Evolutionary conservation across 2,329 filamentous ascomycete genomes (phyloP).

Genomic region (Mycosphaerella arachidis): DNA sequence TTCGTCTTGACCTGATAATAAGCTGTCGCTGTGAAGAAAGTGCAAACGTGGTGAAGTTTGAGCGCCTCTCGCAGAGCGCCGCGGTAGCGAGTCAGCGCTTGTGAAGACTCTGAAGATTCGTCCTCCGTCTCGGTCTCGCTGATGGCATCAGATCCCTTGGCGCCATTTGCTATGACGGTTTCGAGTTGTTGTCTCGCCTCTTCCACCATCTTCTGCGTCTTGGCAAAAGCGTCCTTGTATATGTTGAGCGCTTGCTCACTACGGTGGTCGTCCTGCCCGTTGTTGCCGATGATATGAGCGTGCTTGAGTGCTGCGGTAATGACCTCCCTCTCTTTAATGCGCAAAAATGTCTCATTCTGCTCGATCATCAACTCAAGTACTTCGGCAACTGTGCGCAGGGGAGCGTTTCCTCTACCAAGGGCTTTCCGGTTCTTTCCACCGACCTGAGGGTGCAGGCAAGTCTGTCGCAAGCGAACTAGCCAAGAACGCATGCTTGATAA

Average conservation of each 20-base stretch:
- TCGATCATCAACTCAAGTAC: conserved; percentile 91
- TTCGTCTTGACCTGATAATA: conserved; percentile 79
- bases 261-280: conserved; percentile 48
- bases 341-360: conserved; percentile 65
- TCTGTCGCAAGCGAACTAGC: conserved; percentile 73
- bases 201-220: conserved; percentile 49
- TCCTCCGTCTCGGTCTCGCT: conserved; percentile 34
- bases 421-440: conserved; percentile 62
- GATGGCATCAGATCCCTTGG: conserved; percentile 5
- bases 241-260: conserved; percentile 64
- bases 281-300: conserved; percentile 77
- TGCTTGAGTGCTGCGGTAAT: conserved; percentile 62
- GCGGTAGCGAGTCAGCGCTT: conserved; percentile 37
- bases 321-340: conserved; percentile 64
- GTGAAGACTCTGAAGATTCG: conserved; percentile 22
- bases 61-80: conserved; percentile 67
- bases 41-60: conserved; percentile 74
- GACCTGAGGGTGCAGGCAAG: conserved; percentile 80
- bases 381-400: conserved; percentile 76
- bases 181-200: conserved; percentile 62
- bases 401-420: conserved; percentile 56
- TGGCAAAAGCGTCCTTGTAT: conserved; percentile 54
- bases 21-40: conserved; percentile 80
- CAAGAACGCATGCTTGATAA: conserved; percentile 73
- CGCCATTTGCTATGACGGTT: conserved; percentile 39